Percentiles rank a stretch among this genome's conserved stretches.
These are phyloP conservation scores for Malania oleifera DNA, from an alignment of 164 flowering plant species.

Conservation along the genomic window DNA sequence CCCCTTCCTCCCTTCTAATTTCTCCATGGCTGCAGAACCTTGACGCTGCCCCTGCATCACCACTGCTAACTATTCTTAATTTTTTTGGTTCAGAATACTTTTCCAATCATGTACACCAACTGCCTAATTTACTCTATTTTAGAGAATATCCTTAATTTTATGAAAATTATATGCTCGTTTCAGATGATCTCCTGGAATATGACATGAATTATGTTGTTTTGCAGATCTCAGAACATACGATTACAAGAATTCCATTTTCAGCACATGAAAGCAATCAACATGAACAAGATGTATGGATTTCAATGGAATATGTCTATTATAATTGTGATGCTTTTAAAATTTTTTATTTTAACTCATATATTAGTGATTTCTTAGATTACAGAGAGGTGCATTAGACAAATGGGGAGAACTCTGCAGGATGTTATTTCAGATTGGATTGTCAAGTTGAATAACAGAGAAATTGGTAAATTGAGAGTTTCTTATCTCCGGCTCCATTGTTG, in stretches of 20 bases:
- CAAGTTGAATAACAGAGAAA: slow-evolving; percentile 60
- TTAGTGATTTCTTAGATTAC: slow-evolving; percentile 50
- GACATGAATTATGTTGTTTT: slow-evolving; percentile 12
- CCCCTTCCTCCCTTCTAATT: too few species aligned
- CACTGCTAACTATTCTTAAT: too few species aligned
- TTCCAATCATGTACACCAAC: too few species aligned
- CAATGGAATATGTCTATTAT: slow-evolving; percentile 4
- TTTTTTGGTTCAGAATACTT: too few species aligned
- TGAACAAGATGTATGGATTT: slow-evolving; percentile 69
- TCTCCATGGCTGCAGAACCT: too few species aligned
- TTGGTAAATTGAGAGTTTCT: slow-evolving; percentile 34
- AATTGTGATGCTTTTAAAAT: not conserved
- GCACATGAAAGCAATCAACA: slow-evolving; percentile 65
- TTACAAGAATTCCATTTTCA: slow-evolving; percentile 51
- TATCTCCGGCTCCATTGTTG: not conserved
- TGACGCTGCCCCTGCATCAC: too few species aligned
- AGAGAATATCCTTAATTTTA: too few species aligned
- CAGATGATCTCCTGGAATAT: not conserved
- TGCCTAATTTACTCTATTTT: too few species aligned
- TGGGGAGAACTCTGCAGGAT: slow-evolving; percentile 64
- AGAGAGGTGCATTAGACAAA: slow-evolving; percentile 55
- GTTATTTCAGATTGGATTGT: slow-evolving; percentile 64
- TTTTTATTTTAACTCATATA: slow-evolving; percentile 1
- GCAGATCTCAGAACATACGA: slow-evolving; percentile 56
- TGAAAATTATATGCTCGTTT: too few species aligned